Evolutionary conservation across 2,329 filamentous ascomycete genomes (phyloP).

Genomic region (Zymoseptoria crescenta): DNA sequence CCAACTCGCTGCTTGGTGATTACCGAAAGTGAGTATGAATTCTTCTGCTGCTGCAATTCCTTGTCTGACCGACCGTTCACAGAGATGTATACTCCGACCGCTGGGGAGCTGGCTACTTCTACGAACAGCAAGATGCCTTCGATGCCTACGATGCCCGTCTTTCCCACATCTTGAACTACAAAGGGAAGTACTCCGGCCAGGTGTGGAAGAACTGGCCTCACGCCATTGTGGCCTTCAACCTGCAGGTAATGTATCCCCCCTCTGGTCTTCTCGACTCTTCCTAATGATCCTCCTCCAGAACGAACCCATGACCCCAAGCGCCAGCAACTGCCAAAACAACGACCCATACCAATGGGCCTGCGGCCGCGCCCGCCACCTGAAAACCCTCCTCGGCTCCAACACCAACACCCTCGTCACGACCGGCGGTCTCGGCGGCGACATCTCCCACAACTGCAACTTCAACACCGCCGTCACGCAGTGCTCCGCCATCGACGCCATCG

Average conservation of each 20-base stretch:
- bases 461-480: slow-evolving; percentile 5
- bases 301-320: background rate
- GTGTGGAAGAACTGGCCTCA: slow-evolving; percentile 9
- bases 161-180: slow-evolving; percentile 6
- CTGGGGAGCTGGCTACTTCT: slow-evolving; percentile 5
- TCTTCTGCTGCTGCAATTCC: background rate
- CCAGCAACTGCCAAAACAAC: background rate
- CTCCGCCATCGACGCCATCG: slow-evolving; percentile 7
- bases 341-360: background rate
- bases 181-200: slow-evolving; percentile 5
- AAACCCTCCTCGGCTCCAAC: slow-evolving; percentile 1
- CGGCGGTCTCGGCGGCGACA: slow-evolving; percentile 10
- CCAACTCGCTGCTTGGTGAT: slow-evolving; percentile 4
- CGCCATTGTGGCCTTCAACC: slow-evolving; percentile 10
- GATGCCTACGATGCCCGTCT: slow-evolving; percentile 5
- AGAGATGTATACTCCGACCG: slow-evolving; percentile 4
- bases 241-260: background rate
- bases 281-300: background rate
- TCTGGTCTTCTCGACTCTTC: background rate
- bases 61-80: background rate
- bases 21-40: slow-evolving; percentile 1
- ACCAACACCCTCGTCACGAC: slow-evolving; percentile 1
- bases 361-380: slow-evolving; percentile 1
- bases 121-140: slow-evolving; percentile 4
- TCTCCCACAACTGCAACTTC: slow-evolving; percentile 5